These are phyloP conservation scores for Candida nitratophila DNA, from an alignment of 805 yeast genomes.

Conservation along the genomic window DNA sequence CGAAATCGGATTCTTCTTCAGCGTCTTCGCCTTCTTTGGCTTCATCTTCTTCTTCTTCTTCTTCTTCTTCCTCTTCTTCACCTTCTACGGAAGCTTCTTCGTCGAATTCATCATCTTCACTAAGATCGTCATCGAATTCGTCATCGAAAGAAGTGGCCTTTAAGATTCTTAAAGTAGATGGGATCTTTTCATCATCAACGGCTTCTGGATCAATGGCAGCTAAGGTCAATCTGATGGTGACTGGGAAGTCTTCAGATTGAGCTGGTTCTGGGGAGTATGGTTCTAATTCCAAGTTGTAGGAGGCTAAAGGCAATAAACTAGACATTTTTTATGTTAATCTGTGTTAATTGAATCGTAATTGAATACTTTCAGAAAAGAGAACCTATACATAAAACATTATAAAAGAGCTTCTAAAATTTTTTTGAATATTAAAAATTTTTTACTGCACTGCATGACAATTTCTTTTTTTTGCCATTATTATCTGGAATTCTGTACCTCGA, in stretches of 20 bases:
- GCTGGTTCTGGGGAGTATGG: conserved; percentile 90
- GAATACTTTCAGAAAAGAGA: not conserved
- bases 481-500: not conserved
- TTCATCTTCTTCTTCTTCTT: conserved; percentile 23
- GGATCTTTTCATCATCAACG: conserved; percentile 70
- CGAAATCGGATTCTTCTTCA: conserved; percentile 48
- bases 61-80: conserved; percentile 29
- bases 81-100: conserved; percentile 26
- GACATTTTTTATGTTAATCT: no score
- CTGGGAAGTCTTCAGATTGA: conserved; percentile 78
- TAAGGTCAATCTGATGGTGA: conserved; percentile 84
- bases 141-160: conserved; percentile 49
- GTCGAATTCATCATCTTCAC: conserved; percentile 39
- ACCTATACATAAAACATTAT: no score
- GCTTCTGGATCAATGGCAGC: conserved; percentile 94
- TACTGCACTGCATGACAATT: not conserved
- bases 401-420: no score
- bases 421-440: not conserved
- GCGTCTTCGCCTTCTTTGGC: conserved; percentile 37
- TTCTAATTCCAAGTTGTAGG: conserved; percentile 75
- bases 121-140: conserved; percentile 37
- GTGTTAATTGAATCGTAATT: not conserved
- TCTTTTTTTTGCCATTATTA: not conserved
- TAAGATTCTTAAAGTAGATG: conserved; percentile 84
- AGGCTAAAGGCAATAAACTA: conserved; percentile 72